These are phyloP conservation scores for Pleomassaria siparia DNA, from an alignment of 2,329 filamentous ascomycete genomes.

Conservation along the genomic window DNA sequence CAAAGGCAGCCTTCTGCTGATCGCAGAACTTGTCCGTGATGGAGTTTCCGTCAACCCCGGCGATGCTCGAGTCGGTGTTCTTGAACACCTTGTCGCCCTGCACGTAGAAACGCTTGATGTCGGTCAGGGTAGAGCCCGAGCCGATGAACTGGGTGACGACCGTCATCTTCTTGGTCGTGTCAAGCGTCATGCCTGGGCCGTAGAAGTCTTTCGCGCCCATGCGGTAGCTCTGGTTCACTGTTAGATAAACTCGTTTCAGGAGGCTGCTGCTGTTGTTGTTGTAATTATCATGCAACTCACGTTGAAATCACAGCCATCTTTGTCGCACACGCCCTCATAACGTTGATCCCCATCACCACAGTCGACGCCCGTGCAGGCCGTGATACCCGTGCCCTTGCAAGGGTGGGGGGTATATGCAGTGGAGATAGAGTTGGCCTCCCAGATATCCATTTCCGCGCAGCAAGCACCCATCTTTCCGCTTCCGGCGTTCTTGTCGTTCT, in stretches of 20 bases:
- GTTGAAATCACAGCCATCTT: constrained; percentile 67
- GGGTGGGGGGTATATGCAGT: constrained; percentile 67
- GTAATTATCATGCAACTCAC: constrained; percentile 8
- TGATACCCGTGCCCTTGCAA: constrained; percentile 56
- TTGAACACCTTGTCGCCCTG: constrained; percentile 53
- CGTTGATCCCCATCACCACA: constrained; percentile 51
- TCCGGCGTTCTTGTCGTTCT: constrained; percentile 58
- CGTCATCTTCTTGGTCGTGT: constrained; percentile 48
- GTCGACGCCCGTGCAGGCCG: constrained; percentile 53
- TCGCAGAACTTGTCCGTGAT: constrained; percentile 62
- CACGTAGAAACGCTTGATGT: constrained; percentile 54
- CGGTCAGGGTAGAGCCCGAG: constrained; percentile 45
- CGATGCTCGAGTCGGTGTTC: constrained; percentile 47
- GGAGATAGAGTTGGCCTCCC: constrained; percentile 69
- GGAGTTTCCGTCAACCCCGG: constrained; percentile 53
- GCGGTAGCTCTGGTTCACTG: constrained; percentile 52
- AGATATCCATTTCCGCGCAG: constrained; percentile 70
- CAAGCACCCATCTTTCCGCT: constrained; percentile 60
- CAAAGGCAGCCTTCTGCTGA: constrained; percentile 58
- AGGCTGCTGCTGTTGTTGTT: not conserved
- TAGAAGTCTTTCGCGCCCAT: constrained; percentile 66
- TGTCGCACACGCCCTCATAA: constrained; percentile 66
- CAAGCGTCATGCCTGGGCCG: constrained; percentile 54
- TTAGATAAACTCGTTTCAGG: constrained; percentile 3
- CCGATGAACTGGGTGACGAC: constrained; percentile 56